Evolutionary conservation across 805 yeast species (phyloP), one percentile per base, ranked within the genome.

Genomic region (Soucietia sequanensis): DNA sequence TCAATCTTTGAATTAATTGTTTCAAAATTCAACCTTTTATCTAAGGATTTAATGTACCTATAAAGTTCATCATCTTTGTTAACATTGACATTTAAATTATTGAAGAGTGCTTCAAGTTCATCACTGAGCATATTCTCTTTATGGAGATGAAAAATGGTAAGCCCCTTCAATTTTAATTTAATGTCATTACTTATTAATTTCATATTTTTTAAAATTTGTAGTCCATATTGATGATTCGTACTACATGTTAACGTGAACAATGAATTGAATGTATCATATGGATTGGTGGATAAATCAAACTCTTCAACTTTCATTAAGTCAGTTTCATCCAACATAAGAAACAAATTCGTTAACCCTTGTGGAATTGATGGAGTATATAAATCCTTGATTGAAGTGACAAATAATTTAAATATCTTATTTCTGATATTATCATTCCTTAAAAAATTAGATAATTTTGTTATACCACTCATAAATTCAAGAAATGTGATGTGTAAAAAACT

Each of bases 81-180:
- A 20, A 10, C 15, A 23, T 33, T 29, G 10, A 19, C n/a, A n/a
- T 12, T n/a, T 10, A 24, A 31, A n/a, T 23, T 31, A 6, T 12
- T 17, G 25, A 33, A 22, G 9, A 30, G 14, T n/a, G n/a, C n/a
- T 11, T 39, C 42, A 13, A 35, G 41, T 7, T 45, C 45, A n/a
- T 44, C 51, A 15, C 16, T 22, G 16, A 22, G n/a, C 11, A 44
- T 25, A 21, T 15, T 28, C 11, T 61, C 60, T 25, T 48, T 51
- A 39, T 62, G 69, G 32, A 60, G 54, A 41, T 62, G 69, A 41
- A 53, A 52, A 2, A 60, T 13, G 2, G 65, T 58, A 19, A 62
- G 44, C 4, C 60, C 62, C 15, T 48, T 44, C 9, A 61, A 41
- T 18, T 47, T 43, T 22, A 62, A 34, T 40, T 59, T 60, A 30